Conservation (phyloP, 768 basidiomycete species). For the Mycena olivaceomarginata region DNA sequence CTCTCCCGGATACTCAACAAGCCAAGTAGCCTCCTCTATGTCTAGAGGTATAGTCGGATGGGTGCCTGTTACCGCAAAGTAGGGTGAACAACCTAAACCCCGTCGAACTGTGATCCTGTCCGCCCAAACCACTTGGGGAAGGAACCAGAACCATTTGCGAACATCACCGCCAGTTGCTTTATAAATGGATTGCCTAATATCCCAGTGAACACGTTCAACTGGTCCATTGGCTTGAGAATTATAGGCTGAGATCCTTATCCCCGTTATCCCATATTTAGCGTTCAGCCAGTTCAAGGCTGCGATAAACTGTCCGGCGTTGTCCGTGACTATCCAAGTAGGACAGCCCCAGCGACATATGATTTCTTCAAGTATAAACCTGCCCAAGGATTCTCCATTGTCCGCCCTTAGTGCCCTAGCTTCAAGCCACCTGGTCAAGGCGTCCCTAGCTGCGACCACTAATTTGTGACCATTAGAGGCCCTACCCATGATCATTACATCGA, state of each 20-base stretch:
- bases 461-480: background rate
- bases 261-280: background rate
- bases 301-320: background rate
- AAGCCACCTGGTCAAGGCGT: background rate
- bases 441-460: background rate
- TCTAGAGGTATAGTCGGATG: background rate
- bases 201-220: background rate
- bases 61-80: conserved; percentile 1
- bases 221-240: conserved; percentile 1
- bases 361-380: background rate
- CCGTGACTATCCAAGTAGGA: background rate
- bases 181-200: background rate
- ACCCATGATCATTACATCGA: conserved; percentile 3
- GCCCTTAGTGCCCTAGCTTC: background rate
- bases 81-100: conserved; percentile 14
- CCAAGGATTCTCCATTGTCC: background rate
- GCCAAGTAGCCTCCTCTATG: background rate
- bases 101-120: conserved; percentile 33
- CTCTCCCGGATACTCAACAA: no score
- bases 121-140: conserved; percentile 44
- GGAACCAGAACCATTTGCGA: conserved; percentile 34
- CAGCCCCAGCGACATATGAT: background rate
- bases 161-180: conserved; percentile 15
- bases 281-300: background rate
- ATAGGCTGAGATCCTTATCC: background rate